Evolutionary conservation across 768 basidiomycete species (phyloP), one percentile per base, ranked within the genome.

Genomic region (Daedaleopsis nitida): DNA sequence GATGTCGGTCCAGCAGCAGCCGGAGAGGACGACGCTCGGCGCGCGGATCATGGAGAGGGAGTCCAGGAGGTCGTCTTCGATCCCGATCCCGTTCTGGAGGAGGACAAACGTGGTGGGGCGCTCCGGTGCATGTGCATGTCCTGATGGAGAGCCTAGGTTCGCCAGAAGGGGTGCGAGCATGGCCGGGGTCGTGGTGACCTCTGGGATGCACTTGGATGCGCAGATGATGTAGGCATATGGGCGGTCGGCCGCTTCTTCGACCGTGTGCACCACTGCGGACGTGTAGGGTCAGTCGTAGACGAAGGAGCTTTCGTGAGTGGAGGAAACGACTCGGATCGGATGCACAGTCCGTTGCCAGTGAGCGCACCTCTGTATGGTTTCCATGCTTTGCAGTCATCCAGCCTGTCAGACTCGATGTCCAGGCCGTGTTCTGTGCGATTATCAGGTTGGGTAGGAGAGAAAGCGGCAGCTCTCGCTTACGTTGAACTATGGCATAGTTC

Each of bases 51-150:
- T 55, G 17, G 59, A 12, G 10, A 66, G 45, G 38, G 54, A 59
- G 12, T 53, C 60, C 19, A 66, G 62, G 24, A 70, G 58, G 34
- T 71, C 72, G 27, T 65, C 67, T 51, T 74, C 69, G 39, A 75
- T 70, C n/a, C 72, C 72, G 45, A 75, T 69, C 13, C 74, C 74
- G 56, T 75, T 75, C 58, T 75, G 74, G 35, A 75, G 68, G 17
- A 74, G 64, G 3, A 74, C 72, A 50, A 74, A 70, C 17, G 70
- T 52, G 8, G 66, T 57, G 8, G 69, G 59, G 10, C 55, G 24
- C 1, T 60, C 35, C 10, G 11, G 39, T 11, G 2, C 19, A 2
- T n/a, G 61, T 32, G 12, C 21, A 17, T 43, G 48, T 21, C 11
- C 14, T 19, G 5, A 52, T 52, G 2, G 48, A 21, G 37, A 11